Conservation (phyloP, 371 early-diverging fungal species). For the Syncephalastrum racemosum region DNA sequence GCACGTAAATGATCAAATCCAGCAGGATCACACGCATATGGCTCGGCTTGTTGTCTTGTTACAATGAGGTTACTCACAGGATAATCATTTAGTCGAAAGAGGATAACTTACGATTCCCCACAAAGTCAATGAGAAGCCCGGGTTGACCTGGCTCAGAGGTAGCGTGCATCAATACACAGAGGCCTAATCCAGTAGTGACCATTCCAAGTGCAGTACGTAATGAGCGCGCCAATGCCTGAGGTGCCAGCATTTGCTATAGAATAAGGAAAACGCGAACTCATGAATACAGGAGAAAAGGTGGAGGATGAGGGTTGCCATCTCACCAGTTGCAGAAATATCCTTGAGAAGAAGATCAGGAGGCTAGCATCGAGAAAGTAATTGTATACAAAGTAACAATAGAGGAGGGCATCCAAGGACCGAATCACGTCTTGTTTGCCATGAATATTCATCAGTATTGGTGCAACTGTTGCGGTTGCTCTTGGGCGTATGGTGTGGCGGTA, state of each 20-base stretch:
- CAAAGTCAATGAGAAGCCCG: conserved; percentile 48
- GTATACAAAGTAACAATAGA: conserved; percentile 44
- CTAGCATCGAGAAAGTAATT: conserved; percentile 45
- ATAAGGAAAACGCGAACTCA: neutral
- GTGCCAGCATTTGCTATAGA: conserved; percentile 31
- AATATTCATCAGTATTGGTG: conserved; percentile 26
- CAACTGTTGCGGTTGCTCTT: neutral
- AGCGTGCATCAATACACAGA: conserved; percentile 35
- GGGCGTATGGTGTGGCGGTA: neutral
- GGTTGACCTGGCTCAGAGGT: conserved; percentile 38
- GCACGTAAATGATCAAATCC: conserved; percentile 32
- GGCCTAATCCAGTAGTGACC: conserved; percentile 24
- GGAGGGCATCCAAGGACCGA: conserved; percentile 39
- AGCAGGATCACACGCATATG: conserved; percentile 26
- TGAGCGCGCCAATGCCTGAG: conserved; percentile 29
- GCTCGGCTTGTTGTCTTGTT: conserved; percentile 32
- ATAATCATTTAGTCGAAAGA: neutral
- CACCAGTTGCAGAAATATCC: conserved; percentile 42
- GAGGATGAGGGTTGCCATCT: neutral
- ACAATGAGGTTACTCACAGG: neutral
- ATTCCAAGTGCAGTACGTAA: conserved; percentile 35
- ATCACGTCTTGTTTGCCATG: conserved; percentile 46
- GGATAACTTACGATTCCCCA: conserved; percentile 38
- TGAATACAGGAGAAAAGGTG: neutral
- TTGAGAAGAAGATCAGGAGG: conserved; percentile 32